phyloP scores from a whole-genome alignment of 257 asterid species.

The Paulownia fortunei region DNA sequence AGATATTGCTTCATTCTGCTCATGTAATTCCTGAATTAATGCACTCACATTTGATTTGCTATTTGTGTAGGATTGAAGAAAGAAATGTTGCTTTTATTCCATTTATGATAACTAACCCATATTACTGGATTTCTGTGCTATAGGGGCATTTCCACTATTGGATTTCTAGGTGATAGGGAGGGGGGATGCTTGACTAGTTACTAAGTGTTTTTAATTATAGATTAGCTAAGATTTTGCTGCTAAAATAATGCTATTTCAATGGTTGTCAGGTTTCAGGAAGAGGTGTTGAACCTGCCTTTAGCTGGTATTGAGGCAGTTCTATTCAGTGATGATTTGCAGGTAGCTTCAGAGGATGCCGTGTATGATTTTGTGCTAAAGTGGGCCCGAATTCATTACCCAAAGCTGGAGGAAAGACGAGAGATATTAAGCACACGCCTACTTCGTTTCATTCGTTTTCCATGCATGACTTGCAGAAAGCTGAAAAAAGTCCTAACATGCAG shows the following conservation, averaged over 20 bases:
- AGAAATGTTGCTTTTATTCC: not conserved
- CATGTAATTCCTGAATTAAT: not conserved
- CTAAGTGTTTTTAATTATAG: not conserved
- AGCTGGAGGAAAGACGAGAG: constrained; percentile 66
- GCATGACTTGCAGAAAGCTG: constrained; percentile 84
- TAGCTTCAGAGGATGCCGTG: constrained; percentile 86
- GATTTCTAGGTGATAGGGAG: not conserved
- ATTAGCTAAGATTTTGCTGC: constrained; percentile 21
- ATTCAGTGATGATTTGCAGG: constrained; percentile 74
- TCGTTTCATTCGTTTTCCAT: constrained; percentile 77
- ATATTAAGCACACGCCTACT: constrained; percentile 62
- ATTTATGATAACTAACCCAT: not conserved
- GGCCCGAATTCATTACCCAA: constrained; percentile 72
- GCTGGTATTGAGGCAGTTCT: constrained; percentile 79
- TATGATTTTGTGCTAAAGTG: constrained; percentile 77
- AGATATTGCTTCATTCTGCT: not conserved
- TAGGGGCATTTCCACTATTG: not conserved
- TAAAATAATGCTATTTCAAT: constrained; percentile 2
- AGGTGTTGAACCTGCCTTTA: constrained; percentile 75
- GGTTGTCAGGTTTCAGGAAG: constrained; percentile 64
- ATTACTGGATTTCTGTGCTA: not conserved
- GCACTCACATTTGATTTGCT: not conserved
- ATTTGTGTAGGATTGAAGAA: not conserved
- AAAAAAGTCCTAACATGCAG: constrained; percentile 66
- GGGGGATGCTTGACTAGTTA: not conserved